A percentile compares a stretch with the other conserved stretches of the same genome.
Conservation (phyloP, 352 stramenopile genomes). For the Globisporangium camurandrum region DNA sequence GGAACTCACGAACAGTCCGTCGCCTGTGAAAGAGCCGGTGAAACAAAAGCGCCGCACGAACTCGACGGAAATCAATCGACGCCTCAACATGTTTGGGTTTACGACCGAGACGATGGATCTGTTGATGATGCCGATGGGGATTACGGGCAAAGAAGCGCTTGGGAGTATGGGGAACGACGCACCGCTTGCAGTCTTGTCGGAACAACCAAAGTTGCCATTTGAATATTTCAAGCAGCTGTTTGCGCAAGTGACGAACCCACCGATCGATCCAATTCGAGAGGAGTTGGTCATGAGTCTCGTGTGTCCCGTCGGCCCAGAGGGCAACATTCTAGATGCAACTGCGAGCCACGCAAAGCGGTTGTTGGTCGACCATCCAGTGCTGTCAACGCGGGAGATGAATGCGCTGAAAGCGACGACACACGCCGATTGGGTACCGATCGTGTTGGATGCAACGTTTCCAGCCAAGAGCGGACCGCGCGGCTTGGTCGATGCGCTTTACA, state of each 20-base stretch:
- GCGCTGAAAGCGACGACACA: constrained; percentile 81
- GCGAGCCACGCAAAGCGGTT: constrained; percentile 69
- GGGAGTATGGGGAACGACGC: constrained; percentile 96
- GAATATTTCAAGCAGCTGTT: constrained; percentile 98
- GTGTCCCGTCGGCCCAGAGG: constrained; percentile 93
- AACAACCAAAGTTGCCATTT: constrained; percentile 90
- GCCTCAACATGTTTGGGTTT: constrained; percentile 95
- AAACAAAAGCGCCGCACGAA: constrained; percentile 25
- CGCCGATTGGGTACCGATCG: constrained; percentile 42
- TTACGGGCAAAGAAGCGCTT: constrained; percentile 90
- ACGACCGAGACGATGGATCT: constrained; percentile 94
- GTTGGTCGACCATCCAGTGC: constrained; percentile 92
- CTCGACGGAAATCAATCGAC: constrained; percentile 72
- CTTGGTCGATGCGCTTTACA: constrained; percentile 83
- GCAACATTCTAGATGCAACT: constrained; percentile 88
- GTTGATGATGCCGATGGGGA: constrained; percentile 93
- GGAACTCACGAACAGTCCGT: constrained; percentile 41
- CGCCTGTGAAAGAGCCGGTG: constrained; percentile 13
- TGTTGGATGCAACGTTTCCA: constrained; percentile 62
- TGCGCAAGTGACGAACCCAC: constrained; percentile 94
- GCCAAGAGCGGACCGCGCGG: constrained; percentile 47
- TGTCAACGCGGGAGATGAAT: constrained; percentile 91
- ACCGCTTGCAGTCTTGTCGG: constrained; percentile 89
- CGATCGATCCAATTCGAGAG: constrained; percentile 96
- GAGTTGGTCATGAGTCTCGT: constrained; percentile 96